A percentile compares a stretch with the other conserved stretches of the same genome.
Conservation (phyloP, 176 grass and related monocot species). For the Ensete glaucum region DNA sequence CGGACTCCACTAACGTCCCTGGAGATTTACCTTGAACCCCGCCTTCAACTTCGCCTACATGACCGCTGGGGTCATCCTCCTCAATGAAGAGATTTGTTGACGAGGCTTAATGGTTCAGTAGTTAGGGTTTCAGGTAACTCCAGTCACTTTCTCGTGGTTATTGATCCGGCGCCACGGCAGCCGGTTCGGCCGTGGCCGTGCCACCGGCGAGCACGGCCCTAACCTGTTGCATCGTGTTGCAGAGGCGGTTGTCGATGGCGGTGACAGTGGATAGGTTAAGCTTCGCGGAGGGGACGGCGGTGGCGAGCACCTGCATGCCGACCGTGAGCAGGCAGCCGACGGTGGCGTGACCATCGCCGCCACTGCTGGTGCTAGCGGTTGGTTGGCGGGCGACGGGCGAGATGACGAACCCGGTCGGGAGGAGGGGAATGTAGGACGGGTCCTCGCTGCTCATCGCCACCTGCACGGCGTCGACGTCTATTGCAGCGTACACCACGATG, state of each 20-base stretch:
- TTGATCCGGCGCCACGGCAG: constrained; percentile 35
- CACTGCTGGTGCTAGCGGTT: constrained; percentile 6
- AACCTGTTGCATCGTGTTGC: constrained; percentile 73
- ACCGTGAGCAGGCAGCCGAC: constrained; percentile 31
- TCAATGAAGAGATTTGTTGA: background rate
- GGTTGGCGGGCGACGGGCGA: constrained; percentile 44
- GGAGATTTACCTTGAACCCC: constrained; percentile 3
- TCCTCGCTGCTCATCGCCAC: constrained; percentile 89
- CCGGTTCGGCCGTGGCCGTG: constrained; percentile 15
- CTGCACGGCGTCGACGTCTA: constrained; percentile 87
- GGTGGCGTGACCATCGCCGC: constrained; percentile 6
- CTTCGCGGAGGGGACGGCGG: constrained; percentile 75
- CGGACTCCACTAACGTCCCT: background rate
- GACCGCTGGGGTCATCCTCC: no score
- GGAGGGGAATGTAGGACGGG: constrained; percentile 81
- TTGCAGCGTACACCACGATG: constrained; percentile 62
- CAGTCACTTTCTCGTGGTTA: background rate
- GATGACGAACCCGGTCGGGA: constrained; percentile 77
- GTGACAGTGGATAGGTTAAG: constrained; percentile 78
- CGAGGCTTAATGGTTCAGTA: background rate
- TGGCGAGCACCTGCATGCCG: constrained; percentile 82
- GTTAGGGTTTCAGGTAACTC: background rate
- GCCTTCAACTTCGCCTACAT: no score
- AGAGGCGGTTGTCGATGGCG: constrained; percentile 79
- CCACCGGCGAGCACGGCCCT: constrained; percentile 40